Conservation (phyloP, 75 land plant species). For the Pinus albicaulis region DNA sequence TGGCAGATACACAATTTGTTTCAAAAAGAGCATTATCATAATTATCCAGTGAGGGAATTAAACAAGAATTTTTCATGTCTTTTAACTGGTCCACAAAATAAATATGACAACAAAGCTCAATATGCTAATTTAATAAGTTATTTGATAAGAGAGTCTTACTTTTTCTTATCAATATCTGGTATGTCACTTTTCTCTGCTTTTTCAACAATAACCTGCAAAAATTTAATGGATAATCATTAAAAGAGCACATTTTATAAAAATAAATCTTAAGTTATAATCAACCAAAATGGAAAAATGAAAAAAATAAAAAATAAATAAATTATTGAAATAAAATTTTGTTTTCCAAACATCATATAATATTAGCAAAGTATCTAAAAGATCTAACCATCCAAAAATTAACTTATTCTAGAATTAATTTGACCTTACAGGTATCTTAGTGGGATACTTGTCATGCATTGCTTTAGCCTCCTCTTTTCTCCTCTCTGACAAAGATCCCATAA, state of each 20-base stretch:
- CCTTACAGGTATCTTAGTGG: constrained; percentile 40
- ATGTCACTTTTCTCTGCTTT: constrained; percentile 43
- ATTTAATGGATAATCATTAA: neutral
- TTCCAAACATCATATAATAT: neutral
- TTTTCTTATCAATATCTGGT: constrained; percentile 46
- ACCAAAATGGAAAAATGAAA: too few relatives aligned
- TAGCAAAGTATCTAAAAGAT: neutral
- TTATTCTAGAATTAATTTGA: neutral
- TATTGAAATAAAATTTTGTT: too few relatives aligned
- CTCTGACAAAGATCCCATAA: constrained; percentile 12
- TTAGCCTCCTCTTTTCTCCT: constrained; percentile 41
- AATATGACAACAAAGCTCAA: neutral
- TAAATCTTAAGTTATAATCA: too few relatives aligned
- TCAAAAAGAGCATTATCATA: too few relatives aligned
- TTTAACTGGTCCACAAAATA: too few relatives aligned
- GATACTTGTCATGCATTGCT: constrained; percentile 46
- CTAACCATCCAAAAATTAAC: neutral
- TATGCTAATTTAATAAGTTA: neutral
- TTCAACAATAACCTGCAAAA: constrained; percentile 31
- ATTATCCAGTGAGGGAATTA: too few relatives aligned
- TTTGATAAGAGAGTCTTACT: constrained; percentile 1
- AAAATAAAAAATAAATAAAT: too few relatives aligned
- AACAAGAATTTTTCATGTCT: too few relatives aligned
- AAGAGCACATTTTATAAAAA: neutral
- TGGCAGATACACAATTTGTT: too few relatives aligned